Conservation (phyloP, 352 stramenopile species). For the Pythium utonaiense region DNA sequence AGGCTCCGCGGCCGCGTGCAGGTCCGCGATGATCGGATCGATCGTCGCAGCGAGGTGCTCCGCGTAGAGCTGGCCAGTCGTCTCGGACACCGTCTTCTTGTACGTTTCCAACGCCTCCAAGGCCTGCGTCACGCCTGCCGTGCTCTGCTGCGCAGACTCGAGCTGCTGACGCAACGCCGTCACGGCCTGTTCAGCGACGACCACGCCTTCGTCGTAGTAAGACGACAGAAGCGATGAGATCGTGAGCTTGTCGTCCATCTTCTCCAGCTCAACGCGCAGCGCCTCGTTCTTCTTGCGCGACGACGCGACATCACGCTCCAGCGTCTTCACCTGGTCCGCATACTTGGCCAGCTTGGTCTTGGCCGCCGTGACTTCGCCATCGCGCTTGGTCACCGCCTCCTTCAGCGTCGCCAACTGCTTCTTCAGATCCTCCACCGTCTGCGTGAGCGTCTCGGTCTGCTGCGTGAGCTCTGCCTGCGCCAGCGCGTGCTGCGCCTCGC, state of each 20-base stretch:
- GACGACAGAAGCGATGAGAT: constrained; percentile 64
- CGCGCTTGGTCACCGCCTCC: constrained; percentile 22
- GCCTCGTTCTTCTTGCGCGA: constrained; percentile 64
- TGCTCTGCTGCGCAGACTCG: constrained; percentile 40
- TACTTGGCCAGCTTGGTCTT: constrained; percentile 32
- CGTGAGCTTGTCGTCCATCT: constrained; percentile 55
- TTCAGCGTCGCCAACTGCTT: constrained; percentile 33
- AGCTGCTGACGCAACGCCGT: constrained; percentile 34
- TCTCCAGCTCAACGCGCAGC: constrained; percentile 47
- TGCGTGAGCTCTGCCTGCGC: constrained; percentile 24
- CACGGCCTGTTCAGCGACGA: constrained; percentile 39
- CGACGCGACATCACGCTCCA: constrained; percentile 44
- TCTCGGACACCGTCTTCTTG: constrained; percentile 42
- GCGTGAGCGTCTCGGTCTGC: constrained; percentile 34
- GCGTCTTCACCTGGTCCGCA: constrained; percentile 31
- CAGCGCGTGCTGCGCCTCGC: constrained; percentile 14
- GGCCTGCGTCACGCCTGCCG: constrained; percentile 42
- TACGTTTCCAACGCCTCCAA: constrained; percentile 43
- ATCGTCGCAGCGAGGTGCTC: constrained; percentile 65
- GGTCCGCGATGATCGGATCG: constrained; percentile 52
- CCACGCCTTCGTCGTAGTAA: constrained; percentile 79
- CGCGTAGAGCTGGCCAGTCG: constrained; percentile 55
- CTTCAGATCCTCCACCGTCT: constrained; percentile 26
- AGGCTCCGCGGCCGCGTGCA: constrained; percentile 45
- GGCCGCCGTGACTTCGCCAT: constrained; percentile 29